Evolutionary conservation across 2,329 filamentous ascomycete species (phyloP).

Genomic region (Elsinoe fawcettii): DNA sequence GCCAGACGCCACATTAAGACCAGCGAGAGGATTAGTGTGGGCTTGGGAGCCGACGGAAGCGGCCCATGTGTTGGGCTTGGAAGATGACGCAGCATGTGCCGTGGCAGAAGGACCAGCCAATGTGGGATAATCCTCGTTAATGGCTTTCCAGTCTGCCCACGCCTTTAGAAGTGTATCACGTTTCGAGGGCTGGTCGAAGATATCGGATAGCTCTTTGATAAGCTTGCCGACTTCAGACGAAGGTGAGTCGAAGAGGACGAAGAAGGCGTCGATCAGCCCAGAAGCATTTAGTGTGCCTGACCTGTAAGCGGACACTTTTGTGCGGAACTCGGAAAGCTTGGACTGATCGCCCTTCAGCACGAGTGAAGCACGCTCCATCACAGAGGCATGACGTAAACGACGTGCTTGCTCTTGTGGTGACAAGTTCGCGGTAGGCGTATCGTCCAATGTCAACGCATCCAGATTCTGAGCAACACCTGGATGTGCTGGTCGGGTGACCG

Average conservation of each 20-base stretch:
- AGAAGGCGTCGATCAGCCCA: slow-evolving; percentile 79
- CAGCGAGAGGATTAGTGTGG: slow-evolving; percentile 44
- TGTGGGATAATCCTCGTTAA: slow-evolving; percentile 91
- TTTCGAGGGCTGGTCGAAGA: slow-evolving; percentile 78
- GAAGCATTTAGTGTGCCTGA: slow-evolving; percentile 60
- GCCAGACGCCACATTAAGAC: slow-evolving; percentile 44
- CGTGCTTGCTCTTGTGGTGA: slow-evolving; percentile 75
- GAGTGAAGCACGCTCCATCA: slow-evolving; percentile 75
- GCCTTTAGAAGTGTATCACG: slow-evolving; percentile 66
- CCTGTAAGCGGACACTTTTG: slow-evolving; percentile 70
- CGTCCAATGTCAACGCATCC: slow-evolving; percentile 23
- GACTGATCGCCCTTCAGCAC: slow-evolving; percentile 68
- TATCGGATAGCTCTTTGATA: slow-evolving; percentile 81
- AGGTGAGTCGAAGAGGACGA: slow-evolving; percentile 73
- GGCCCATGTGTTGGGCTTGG: slow-evolving; percentile 46
- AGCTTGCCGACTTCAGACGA: slow-evolving; percentile 78
- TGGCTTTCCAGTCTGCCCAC: slow-evolving; percentile 92
- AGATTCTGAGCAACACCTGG: slow-evolving; percentile 19
- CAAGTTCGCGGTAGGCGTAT: slow-evolving; percentile 33
- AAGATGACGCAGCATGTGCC: slow-evolving; percentile 51
- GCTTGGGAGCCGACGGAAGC: slow-evolving; percentile 46
- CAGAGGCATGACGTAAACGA: slow-evolving; percentile 68
- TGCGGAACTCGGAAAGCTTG: slow-evolving; percentile 72
- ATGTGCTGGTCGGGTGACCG: slow-evolving; percentile 29
- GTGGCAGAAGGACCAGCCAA: slow-evolving; percentile 63